Evolutionary conservation across 1,284 basidiomycete genomes (phyloP), one percentile per base, ranked within the genome.

Genomic region (Ganoderma lingzhi): DNA sequence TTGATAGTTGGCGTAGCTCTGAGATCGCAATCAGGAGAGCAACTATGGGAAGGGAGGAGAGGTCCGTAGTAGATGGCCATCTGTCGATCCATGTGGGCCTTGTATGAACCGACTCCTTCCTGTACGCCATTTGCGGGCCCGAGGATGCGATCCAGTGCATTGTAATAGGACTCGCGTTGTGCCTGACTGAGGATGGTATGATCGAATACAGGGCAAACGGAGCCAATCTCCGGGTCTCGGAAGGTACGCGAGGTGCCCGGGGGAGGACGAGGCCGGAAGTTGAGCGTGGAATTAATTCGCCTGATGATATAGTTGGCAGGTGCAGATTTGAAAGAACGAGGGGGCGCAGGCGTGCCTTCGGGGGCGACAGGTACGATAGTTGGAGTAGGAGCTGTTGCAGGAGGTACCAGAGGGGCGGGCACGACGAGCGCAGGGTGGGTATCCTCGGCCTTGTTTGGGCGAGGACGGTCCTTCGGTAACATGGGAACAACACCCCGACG

Each of bases 51-150:
- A 65, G 63, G 62, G 66, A 83, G 63, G 60, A 84, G 76, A 1
- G 78, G 78, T 63, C 84, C 79, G 69, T 84, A 87, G 76, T 86
- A 87, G 55, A 82, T 77, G 66, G 81, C 81, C 39, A 80, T 78
- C 74, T 82, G 85, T 68, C 83, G 81, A 68, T 84, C 80, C 88
- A 89, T 89, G 73, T 85, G 83, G 53, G 82, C 78, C 70, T 81
- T 82, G 76, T 90, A 90, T 5, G 85, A 84, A 41, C 87, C 88
- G 65, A 85, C 81, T 63, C 79, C 83, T 75, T 90, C 87, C 73
- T 86, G 83, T 60, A 87, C 80, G 44, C 84, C 85, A 39, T 74
- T 69, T 23, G 83, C 80, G 66, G 84, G 82, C 10, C 84, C 85
- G 60, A 90, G 81, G 44, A 81, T 83, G 68, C 80, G 80, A 70